These are phyloP conservation scores for Rhizopus sp. DNA, from an alignment of 371 early-diverging fungal genomes.

Conservation along the genomic window DNA sequence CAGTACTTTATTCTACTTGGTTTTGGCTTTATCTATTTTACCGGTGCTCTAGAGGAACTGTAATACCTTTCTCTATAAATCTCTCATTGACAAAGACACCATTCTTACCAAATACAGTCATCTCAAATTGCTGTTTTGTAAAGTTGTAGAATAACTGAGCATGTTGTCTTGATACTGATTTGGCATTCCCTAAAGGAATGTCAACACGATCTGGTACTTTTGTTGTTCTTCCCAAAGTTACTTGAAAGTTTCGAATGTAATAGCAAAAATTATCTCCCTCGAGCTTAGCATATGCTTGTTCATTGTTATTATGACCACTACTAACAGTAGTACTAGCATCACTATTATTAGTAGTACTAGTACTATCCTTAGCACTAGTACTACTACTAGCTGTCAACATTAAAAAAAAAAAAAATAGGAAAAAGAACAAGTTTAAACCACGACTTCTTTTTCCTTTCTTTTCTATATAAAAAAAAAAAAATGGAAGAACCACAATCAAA, in stretches of 20 bases:
- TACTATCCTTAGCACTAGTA: no score
- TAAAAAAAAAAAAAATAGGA: not conserved
- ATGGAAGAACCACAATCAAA: slow-evolving; percentile 39
- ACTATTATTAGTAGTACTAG: no score
- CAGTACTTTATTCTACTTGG: not conserved
- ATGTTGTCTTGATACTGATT: slow-evolving; percentile 83
- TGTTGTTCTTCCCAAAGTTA: slow-evolving; percentile 74
- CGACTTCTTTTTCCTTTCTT: slow-evolving; percentile 7
- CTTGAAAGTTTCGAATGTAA: slow-evolving; percentile 77
- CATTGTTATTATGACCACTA: slow-evolving; percentile 12
- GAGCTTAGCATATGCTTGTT: slow-evolving; percentile 88
- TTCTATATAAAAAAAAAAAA: not conserved
- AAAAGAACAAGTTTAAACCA: not conserved
- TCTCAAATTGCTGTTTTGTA: slow-evolving; percentile 74
- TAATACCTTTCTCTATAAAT: slow-evolving; percentile 69
- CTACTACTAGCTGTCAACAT: no score
- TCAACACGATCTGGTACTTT: slow-evolving; percentile 65
- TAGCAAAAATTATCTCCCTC: slow-evolving; percentile 83
- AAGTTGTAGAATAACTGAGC: slow-evolving; percentile 88
- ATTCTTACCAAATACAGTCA: slow-evolving; percentile 85
- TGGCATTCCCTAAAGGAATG: slow-evolving; percentile 79
- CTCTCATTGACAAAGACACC: slow-evolving; percentile 83
- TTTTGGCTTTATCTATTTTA: slow-evolving; percentile 21
- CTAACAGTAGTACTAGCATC: no score
- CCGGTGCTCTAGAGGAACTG: slow-evolving; percentile 73